Evolutionary conservation across 805 yeast species (phyloP).

Genomic region (Saturnispora silvae): DNA sequence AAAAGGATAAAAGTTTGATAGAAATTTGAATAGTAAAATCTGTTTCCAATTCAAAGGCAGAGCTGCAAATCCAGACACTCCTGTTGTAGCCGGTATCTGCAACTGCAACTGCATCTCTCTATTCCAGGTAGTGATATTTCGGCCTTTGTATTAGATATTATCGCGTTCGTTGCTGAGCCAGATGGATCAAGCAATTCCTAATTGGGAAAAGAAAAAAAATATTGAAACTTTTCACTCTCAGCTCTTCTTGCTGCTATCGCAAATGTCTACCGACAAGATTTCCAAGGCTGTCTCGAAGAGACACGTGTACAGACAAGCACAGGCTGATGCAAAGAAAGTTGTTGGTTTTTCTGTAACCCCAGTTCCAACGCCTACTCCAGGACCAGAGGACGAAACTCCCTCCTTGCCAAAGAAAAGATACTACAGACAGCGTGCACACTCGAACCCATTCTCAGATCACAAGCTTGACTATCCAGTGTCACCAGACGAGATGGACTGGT

Average conservation of each 20-base stretch:
- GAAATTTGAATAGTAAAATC: too few species aligned
- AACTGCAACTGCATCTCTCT: too few species aligned
- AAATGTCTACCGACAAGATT: slow-evolving; percentile 5
- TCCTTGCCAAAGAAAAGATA: slow-evolving; percentile 69
- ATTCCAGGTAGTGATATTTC: too few species aligned
- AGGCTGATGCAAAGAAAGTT: slow-evolving; percentile 37
- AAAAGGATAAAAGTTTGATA: too few species aligned
- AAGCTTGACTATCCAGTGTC: slow-evolving; percentile 74
- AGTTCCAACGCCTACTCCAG: slow-evolving; percentile 6
- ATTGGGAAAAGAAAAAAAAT: too few species aligned
- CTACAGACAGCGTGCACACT: slow-evolving; percentile 95
- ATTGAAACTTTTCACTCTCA: background rate
- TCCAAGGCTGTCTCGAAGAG: slow-evolving; percentile 6
- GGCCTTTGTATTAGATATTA: too few species aligned
- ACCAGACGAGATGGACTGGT: slow-evolving; percentile 87
- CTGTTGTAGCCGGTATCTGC: too few species aligned
- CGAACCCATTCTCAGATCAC: slow-evolving; percentile 96
- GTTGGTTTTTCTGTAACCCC: slow-evolving; percentile 28
- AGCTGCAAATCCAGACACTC: too few species aligned
- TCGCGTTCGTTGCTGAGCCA: too few species aligned
- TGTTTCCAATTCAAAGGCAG: too few species aligned
- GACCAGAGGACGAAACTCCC: slow-evolving; percentile 13
- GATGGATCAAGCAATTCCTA: too few species aligned
- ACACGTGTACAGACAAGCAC: slow-evolving; percentile 29
- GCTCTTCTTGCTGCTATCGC: background rate